Evolutionary conservation across 2,329 filamentous ascomycete species (phyloP).

Genomic region (Cladosporium cucumerinum): DNA sequence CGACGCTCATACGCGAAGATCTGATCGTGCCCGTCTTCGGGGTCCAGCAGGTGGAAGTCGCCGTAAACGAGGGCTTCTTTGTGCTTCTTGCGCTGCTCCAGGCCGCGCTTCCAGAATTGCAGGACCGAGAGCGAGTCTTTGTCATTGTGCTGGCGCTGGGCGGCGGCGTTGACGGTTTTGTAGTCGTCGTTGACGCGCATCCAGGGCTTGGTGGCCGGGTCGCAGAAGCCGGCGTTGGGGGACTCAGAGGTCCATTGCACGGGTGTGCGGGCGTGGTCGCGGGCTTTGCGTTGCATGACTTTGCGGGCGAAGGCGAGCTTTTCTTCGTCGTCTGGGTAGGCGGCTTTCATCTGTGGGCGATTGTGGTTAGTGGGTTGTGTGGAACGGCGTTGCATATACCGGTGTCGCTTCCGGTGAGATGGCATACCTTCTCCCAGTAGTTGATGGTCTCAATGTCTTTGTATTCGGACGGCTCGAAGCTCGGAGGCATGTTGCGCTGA

Average conservation of each 20-base stretch:
- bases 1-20: constrained; percentile 52
- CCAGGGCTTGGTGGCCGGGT: constrained; percentile 51
- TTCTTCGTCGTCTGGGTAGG: constrained; percentile 34
- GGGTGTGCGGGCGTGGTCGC: constrained; percentile 65
- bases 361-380: constrained; percentile 7
- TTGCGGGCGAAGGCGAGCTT: constrained; percentile 48
- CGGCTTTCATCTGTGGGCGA: constrained; percentile 35
- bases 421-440: constrained; percentile 47
- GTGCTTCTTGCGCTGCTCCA: constrained; percentile 55
- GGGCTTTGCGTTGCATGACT: constrained; percentile 57
- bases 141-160: constrained; percentile 42
- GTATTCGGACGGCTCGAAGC: constrained; percentile 46
- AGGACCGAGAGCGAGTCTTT: constrained; percentile 47
- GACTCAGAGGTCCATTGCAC: constrained; percentile 61
- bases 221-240: constrained; percentile 60
- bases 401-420: neutral
- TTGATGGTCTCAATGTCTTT: constrained; percentile 55
- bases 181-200: constrained; percentile 59
- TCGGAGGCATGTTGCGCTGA: constrained; percentile 47
- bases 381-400: neutral
- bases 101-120: constrained; percentile 58
- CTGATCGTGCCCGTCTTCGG: constrained; percentile 43
- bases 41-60: constrained; percentile 52
- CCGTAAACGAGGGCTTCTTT: constrained; percentile 61
- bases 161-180: constrained; percentile 54